phyloP scores from a whole-genome alignment of 1,284 basidiomycete species.

The Boletus sp. region DNA sequence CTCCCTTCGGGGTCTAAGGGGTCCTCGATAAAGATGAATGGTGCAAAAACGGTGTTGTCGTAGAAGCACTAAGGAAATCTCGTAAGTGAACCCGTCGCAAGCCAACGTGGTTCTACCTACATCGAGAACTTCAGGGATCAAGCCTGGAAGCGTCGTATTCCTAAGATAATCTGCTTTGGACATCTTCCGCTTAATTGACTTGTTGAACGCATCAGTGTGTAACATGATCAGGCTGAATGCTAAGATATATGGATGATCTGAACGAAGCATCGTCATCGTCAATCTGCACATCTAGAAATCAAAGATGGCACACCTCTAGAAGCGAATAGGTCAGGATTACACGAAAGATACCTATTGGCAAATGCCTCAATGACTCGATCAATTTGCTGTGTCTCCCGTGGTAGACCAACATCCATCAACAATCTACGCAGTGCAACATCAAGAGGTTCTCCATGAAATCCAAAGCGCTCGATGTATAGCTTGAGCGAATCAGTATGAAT shows the following conservation, averaged over 20 bases:
- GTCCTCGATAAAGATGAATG: constrained; percentile 95
- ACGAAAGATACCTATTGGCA: constrained; percentile 77
- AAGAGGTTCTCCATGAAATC: constrained; percentile 79
- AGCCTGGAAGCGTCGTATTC: constrained; percentile 87
- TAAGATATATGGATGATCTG: constrained; percentile 94
- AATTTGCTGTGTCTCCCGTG: constrained; percentile 96
- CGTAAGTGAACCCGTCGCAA: constrained; percentile 4
- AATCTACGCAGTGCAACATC: constrained; percentile 91
- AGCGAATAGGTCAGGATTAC: constrained; percentile 81
- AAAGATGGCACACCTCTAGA: constrained; percentile 58
- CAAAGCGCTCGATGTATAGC: constrained; percentile 74
- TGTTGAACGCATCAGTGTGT: constrained; percentile 97
- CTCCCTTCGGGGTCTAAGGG: constrained; percentile 66
- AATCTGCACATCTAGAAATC: background rate
- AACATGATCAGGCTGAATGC: constrained; percentile 99
- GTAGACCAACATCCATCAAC: constrained; percentile 88
- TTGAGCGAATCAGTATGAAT: constrained; percentile 73
- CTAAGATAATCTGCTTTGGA: constrained; percentile 88
- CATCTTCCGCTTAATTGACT: constrained; percentile 98
- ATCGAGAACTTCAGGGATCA: constrained; percentile 81
- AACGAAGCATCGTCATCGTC: constrained; percentile 1
- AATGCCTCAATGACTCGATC: constrained; percentile 97
- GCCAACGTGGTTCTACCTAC: constrained; percentile 41
- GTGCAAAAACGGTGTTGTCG: constrained; percentile 93
- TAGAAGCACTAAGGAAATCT: constrained; percentile 71